phyloP scores from a whole-genome alignment of 139 green algal species.

The Spirogloea muscicola region DNA sequence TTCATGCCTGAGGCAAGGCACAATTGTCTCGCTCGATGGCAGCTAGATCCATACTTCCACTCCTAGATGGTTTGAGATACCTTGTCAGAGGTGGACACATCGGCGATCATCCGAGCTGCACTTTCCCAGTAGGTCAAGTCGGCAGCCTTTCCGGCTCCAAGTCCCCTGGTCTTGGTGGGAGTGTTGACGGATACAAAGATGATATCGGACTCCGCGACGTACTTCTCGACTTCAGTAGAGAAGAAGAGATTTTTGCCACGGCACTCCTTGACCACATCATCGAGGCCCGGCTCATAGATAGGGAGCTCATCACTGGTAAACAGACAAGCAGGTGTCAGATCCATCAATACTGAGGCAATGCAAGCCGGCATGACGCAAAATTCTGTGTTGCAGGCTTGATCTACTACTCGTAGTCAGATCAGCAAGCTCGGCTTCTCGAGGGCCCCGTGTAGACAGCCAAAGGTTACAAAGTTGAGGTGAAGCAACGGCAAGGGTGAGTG shows the following conservation, averaged over 20 bases:
- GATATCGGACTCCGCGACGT: conserved; percentile 90
- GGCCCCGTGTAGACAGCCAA: too few species aligned
- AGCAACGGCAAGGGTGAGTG: too few species aligned
- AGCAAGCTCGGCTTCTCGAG: too few species aligned
- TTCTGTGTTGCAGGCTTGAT: too few species aligned
- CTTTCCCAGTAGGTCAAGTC: conserved; percentile 99
- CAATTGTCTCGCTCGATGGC: too few species aligned
- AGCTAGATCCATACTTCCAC: too few species aligned
- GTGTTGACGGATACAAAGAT: conserved; percentile 98
- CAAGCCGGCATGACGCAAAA: too few species aligned
- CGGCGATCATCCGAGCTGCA: conserved; percentile 65
- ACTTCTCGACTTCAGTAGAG: conserved; percentile 85
- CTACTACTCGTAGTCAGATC: too few species aligned
- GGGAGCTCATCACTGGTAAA: conserved; percentile 77
- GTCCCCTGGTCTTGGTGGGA: conserved; percentile 84
- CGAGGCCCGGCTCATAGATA: conserved; percentile 97
- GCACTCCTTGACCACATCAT: conserved; percentile 68
- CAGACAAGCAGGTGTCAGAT: not conserved
- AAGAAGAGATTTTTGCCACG: conserved; percentile 96
- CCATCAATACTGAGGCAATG: too few species aligned
- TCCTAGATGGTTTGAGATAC: too few species aligned
- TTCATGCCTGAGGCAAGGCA: too few species aligned
- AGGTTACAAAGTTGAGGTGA: too few species aligned
- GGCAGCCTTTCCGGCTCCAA: conserved; percentile 91
- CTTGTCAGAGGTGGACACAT: conserved; percentile 43